A percentile compares a stretch with the other conserved stretches of the same genome.
Conservation (phyloP, 331 rosid genomes). For the Acacia concinna region DNA sequence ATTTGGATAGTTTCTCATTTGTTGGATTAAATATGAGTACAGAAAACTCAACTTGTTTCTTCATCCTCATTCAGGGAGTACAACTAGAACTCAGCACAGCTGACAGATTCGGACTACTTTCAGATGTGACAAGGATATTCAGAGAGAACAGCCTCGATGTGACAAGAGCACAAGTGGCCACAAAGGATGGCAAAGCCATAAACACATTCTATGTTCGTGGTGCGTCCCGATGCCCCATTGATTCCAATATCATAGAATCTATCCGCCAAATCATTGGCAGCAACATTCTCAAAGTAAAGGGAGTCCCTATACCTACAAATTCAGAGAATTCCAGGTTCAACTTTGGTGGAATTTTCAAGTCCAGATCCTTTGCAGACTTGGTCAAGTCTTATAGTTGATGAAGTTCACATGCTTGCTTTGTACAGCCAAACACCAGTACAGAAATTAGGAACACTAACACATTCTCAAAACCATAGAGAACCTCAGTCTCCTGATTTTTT, state of each 20-base stretch:
- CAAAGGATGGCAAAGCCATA: constrained; percentile 84
- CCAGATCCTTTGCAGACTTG: constrained; percentile 83
- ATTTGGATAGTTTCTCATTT: constrained; percentile 18
- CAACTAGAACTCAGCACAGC: constrained; percentile 91
- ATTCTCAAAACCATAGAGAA: constrained; percentile 25
- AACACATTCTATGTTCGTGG: constrained; percentile 90
- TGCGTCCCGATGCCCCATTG: constrained; percentile 75
- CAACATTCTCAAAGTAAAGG: constrained; percentile 88
- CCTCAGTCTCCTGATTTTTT: not conserved
- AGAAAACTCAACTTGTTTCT: constrained; percentile 27
- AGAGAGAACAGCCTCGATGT: constrained; percentile 93
- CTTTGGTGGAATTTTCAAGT: constrained; percentile 88
- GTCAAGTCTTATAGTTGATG: constrained; percentile 70
- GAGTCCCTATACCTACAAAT: constrained; percentile 53
- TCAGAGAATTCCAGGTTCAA: constrained; percentile 71
- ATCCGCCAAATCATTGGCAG: constrained; percentile 75
- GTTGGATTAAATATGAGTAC: not conserved
- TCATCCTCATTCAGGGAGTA: constrained; percentile 64
- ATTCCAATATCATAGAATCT: constrained; percentile 75
- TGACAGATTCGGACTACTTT: constrained; percentile 87
- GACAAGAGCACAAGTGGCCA: constrained; percentile 87
- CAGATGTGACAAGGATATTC: constrained; percentile 86
- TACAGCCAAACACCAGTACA: constrained; percentile 43
- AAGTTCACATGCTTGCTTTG: constrained; percentile 26
- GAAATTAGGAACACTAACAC: constrained; percentile 33